These are phyloP conservation scores for Colletotrichum brevisporum DNA, from an alignment of 2,329 filamentous ascomycete species.

Conservation along the genomic window DNA sequence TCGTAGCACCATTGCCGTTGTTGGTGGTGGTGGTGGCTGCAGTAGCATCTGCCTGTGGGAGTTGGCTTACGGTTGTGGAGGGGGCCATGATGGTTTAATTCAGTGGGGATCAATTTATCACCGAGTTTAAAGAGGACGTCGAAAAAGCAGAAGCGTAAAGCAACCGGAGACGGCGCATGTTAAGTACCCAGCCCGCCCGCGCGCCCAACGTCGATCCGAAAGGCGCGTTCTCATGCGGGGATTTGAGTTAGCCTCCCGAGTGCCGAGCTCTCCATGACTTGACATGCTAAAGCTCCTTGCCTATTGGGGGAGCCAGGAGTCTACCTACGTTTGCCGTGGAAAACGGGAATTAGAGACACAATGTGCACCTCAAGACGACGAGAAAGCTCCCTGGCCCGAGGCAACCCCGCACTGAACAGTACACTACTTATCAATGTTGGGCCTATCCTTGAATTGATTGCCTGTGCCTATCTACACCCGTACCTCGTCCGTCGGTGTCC, in stretches of 20 bases:
- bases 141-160: neutral
- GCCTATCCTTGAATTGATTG: slow-evolving; percentile 7
- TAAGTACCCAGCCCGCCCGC: no score
- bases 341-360: neutral
- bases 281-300: no score
- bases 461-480: neutral
- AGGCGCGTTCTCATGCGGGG: slow-evolving; percentile 21
- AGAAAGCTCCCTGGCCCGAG: neutral
- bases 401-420: slow-evolving; percentile 30
- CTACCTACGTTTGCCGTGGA: neutral
- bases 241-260: neutral
- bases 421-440: slow-evolving; percentile 4
- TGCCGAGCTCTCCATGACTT: no score
- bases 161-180: neutral
- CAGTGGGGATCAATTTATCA: no score
- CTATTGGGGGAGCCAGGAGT: no score
- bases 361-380: neutral
- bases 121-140: no score
- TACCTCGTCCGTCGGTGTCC: slow-evolving; percentile 31
- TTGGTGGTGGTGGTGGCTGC: slow-evolving; percentile 11
- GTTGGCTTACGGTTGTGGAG: slow-evolving; percentile 14
- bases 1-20: slow-evolving; percentile 23
- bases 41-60: slow-evolving; percentile 18
- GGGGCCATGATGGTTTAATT: slow-evolving; percentile 19
- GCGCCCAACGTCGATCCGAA: slow-evolving; percentile 14